Evolutionary conservation across 257 asterid species (phyloP).

Genomic region (Solanum pennellii): DNA sequence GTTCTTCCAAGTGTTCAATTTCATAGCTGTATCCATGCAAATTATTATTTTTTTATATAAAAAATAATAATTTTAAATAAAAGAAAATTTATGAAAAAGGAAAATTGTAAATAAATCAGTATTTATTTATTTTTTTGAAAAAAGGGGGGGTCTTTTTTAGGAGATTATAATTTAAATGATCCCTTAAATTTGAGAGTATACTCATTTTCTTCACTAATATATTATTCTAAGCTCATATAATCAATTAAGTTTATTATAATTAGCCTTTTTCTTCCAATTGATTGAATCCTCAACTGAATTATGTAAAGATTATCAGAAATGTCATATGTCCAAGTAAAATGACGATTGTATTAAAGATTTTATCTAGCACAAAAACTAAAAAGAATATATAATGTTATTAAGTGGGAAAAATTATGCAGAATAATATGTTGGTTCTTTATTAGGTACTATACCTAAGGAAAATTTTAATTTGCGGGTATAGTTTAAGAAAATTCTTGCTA

Average conservation of each 20-base stretch:
- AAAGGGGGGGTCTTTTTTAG: not conserved
- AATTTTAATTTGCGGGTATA: too few relatives aligned
- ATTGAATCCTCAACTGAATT: not conserved
- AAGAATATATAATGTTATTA: too few relatives aligned
- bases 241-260: not conserved
- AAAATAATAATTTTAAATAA: not conserved
- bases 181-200: not conserved
- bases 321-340: not conserved
- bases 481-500: too few relatives aligned
- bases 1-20: not conserved
- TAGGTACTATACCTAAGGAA: too few relatives aligned
- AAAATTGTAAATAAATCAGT: too few relatives aligned
- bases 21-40: not conserved
- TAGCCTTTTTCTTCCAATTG: not conserved
- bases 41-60: not conserved
- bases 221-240: not conserved
- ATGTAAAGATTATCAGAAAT: not conserved
- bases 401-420: too few relatives aligned
- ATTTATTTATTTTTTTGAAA: too few relatives aligned
- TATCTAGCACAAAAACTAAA: too few relatives aligned
- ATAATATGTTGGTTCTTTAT: too few relatives aligned
- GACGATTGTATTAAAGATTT: not conserved
- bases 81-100: not conserved
- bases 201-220: not conserved
- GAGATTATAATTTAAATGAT: not conserved